Evolutionary conservation across 345 rosid species (phyloP).

Genomic region (Hevea brasiliensis): DNA sequence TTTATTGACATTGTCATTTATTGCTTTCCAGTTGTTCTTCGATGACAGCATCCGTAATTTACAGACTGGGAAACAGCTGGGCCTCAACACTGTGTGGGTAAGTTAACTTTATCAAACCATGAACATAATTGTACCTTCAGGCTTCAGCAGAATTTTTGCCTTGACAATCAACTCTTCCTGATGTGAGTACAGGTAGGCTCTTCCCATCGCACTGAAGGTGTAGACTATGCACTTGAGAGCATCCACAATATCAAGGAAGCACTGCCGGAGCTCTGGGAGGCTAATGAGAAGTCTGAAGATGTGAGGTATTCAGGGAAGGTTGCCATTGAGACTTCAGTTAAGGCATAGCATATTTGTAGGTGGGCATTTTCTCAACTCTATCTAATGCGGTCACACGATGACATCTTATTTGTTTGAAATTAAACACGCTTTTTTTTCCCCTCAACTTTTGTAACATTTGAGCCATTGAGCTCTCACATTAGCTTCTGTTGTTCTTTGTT

Average conservation of each 20-base stretch:
- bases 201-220: conserved; percentile 57
- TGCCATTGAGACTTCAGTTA: conserved; percentile 69
- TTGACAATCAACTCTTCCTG: neutral
- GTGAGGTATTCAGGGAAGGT: conserved; percentile 44
- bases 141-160: no score
- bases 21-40: conserved; percentile 26
- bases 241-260: conserved; percentile 85
- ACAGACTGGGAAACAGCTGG: conserved; percentile 19
- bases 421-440: no score
- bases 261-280: conserved; percentile 71
- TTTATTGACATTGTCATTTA: neutral
- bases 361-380: neutral
- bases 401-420: neutral
- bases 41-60: conserved; percentile 28
- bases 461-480: neutral
- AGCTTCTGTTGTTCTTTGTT: neutral
- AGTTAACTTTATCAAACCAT: conserved; percentile 2
- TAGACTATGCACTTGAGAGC: conserved; percentile 73
- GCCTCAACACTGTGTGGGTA: conserved; percentile 27
- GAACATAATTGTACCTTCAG: no score
- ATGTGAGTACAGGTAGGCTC: conserved; percentile 52
- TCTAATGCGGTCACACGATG: neutral
- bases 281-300: conserved; percentile 44
- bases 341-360: conserved; percentile 42
- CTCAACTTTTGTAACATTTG: neutral